phyloP scores from a whole-genome alignment of 371 early-diverging fungal genomes.

The Mucor circinelloides region DNA sequence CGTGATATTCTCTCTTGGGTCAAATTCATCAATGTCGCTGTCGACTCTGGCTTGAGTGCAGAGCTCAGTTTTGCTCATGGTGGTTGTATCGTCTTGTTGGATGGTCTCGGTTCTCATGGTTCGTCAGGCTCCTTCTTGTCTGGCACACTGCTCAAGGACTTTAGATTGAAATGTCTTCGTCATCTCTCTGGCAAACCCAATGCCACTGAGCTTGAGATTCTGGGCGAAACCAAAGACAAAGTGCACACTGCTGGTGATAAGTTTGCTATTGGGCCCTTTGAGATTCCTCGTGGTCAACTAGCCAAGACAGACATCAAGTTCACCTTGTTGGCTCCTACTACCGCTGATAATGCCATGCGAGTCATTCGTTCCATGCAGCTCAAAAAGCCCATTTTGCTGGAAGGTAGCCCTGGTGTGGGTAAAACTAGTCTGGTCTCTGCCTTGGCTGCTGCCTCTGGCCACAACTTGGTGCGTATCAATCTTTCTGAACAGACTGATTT shows the following conservation, averaged over 20 bases:
- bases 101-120: slow-evolving; percentile 91
- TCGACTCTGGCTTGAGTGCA: slow-evolving; percentile 35
- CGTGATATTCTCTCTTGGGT: slow-evolving; percentile 96
- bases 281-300: slow-evolving; percentile 67
- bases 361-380: slow-evolving; percentile 95
- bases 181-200: slow-evolving; percentile 39
- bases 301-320: slow-evolving; percentile 64
- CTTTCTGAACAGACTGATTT: slow-evolving; percentile 99
- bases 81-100: slow-evolving; percentile 91
- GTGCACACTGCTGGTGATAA: slow-evolving; percentile 42
- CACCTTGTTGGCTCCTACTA: slow-evolving; percentile 89
- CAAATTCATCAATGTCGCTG: slow-evolving; percentile 71
- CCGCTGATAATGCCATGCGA: slow-evolving; percentile 85
- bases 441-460: slow-evolving; percentile 83
- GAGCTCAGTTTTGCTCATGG: slow-evolving; percentile 84
- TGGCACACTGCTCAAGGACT: slow-evolving; percentile 46
- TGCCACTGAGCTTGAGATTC: slow-evolving; percentile 45
- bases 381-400: slow-evolving; percentile 93
- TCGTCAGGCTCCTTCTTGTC: slow-evolving; percentile 70
- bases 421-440: slow-evolving; percentile 96
- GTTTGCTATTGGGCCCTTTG: slow-evolving; percentile 81
- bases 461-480: slow-evolving; percentile 94
- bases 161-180: slow-evolving; percentile 59
- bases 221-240: slow-evolving; percentile 46
- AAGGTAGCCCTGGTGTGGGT: slow-evolving; percentile 98